A percentile compares a stretch with the other conserved stretches of the same genome.
Conservation (phyloP, 106 monocot species). For the Triglochin maritima region DNA sequence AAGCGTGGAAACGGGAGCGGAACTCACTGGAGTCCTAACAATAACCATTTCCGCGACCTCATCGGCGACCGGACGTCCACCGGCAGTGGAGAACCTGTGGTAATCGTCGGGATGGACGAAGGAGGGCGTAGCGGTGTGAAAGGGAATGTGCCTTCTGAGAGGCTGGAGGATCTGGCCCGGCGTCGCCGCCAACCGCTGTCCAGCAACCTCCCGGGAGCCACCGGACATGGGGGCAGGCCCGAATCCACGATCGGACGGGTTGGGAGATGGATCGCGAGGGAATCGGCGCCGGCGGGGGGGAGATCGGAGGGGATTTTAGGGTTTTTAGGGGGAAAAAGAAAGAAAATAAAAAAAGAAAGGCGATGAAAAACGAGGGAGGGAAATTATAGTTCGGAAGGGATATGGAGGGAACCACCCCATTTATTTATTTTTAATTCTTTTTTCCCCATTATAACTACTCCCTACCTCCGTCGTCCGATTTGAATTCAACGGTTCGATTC, state of each 20-base stretch:
- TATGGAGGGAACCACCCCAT: constrained; percentile 25
- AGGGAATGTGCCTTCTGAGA: constrained; percentile 37
- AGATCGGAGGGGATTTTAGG: constrained; percentile 8
- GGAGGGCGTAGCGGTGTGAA: constrained; percentile 30
- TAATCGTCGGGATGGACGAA: constrained; percentile 54
- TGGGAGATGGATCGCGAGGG: background rate
- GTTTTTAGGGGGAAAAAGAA: constrained; percentile 1
- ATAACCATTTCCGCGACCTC: constrained; percentile 33
- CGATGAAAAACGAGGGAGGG: constrained; percentile 46
- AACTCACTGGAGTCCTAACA: constrained; percentile 66
- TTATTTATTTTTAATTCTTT: too few relatives aligned
- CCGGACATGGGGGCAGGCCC: constrained; percentile 10
- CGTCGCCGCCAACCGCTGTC: constrained; percentile 8
- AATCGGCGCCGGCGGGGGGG: background rate
- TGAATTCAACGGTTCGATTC: too few relatives aligned
- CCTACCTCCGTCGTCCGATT: too few relatives aligned
- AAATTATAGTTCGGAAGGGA: constrained; percentile 43
- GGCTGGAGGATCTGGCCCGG: constrained; percentile 42
- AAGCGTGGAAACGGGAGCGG: background rate
- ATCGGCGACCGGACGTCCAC: constrained; percentile 5
- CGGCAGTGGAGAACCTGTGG: constrained; percentile 36
- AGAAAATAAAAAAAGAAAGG: background rate
- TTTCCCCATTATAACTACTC: too few relatives aligned
- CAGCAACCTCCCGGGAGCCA: constrained; percentile 26
- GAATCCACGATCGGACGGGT: background rate